Conservation (phyloP, 306 rosid species). For the Mimosa bimucronata region DNA sequence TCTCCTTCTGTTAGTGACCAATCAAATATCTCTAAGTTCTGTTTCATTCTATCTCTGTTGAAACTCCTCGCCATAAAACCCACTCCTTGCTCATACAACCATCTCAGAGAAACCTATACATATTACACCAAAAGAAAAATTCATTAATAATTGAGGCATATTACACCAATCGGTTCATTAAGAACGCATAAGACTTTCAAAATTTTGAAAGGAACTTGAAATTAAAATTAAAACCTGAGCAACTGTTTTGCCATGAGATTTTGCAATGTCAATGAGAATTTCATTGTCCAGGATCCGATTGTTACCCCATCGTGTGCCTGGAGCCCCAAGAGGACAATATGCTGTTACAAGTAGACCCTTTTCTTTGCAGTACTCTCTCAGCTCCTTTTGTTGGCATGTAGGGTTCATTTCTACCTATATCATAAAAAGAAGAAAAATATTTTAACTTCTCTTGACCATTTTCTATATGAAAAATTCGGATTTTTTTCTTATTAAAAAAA, state of each 20-base stretch:
- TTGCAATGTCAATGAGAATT: neutral
- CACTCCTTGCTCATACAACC: neutral
- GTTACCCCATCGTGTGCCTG: slow-evolving; percentile 44
- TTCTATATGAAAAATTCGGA: too few relatives aligned
- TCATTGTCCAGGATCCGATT: slow-evolving; percentile 36
- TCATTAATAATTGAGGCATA: neutral
- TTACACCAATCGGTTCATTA: too few relatives aligned
- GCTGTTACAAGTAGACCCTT: slow-evolving; percentile 57
- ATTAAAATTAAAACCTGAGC: slow-evolving; percentile 44
- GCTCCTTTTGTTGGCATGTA: slow-evolving; percentile 50
- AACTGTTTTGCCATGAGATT: neutral
- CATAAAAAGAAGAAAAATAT: neutral
- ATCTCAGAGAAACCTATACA: neutral
- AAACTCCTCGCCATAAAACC: neutral
- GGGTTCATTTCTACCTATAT: slow-evolving; percentile 60
- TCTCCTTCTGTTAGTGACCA: neutral
- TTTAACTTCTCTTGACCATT: neutral
- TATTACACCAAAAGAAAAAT: neutral
- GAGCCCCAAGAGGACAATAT: slow-evolving; percentile 54
- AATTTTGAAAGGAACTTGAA: too few relatives aligned
- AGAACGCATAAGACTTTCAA: neutral
- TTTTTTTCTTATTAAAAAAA: too few relatives aligned
- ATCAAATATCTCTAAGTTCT: neutral
- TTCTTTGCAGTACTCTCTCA: slow-evolving; percentile 46
- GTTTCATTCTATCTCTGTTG: neutral